Base-by-base conservation (phyloP, 192 early-diverging fungal species). In the Irineochytrium annulatum region DNA sequence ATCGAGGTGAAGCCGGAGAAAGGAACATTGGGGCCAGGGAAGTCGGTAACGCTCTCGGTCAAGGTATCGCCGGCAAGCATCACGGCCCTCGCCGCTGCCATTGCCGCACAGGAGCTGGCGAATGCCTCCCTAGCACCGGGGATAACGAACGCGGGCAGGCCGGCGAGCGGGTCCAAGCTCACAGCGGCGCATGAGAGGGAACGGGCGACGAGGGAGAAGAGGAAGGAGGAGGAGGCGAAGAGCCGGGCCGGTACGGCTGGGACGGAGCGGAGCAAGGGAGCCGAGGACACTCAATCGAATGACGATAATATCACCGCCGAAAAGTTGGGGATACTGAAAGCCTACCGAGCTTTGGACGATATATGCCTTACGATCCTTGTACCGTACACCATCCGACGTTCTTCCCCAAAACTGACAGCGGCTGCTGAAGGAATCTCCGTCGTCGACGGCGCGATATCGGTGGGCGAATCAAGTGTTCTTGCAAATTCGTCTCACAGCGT, bases 341-440 rank as follows among this genome's bases (percentile, higher is more conserved):
- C 51, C 17, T 54, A 51, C 34, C 16, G 60, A 16, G 14, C 14
- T 53, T 2, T 67, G 3, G 57, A 60, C 52, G 65, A 59, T 22
- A 60, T 52, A 0, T 67, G 65, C 34, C 17, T 67, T 13, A 30
- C 48, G 5, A 16, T 60, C 33, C 34, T 67, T 59, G 56, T 67
- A 13, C 65, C 65, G 4, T 67, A 57, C 39, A 60, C 58, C 22
- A 49, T 60, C 16, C 22, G 28, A 2, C 26, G 43, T 6, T 35
- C 35, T 4, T 13, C 22, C 11, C 34, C 60, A 1, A 3, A 14
- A 24, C 32, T 11, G 33, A 2, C n/a, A 41, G 39, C 6, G 5
- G 1, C 27, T 28, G 33, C 19, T 5, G 28, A 14, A 8, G 20
- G 14, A 14, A 14, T 26, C 11, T 27, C 8, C 27, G 20, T 24